phyloP scores from a whole-genome alignment of 2,329 filamentous ascomycete genomes.

The Nannizzia gypsea region DNA sequence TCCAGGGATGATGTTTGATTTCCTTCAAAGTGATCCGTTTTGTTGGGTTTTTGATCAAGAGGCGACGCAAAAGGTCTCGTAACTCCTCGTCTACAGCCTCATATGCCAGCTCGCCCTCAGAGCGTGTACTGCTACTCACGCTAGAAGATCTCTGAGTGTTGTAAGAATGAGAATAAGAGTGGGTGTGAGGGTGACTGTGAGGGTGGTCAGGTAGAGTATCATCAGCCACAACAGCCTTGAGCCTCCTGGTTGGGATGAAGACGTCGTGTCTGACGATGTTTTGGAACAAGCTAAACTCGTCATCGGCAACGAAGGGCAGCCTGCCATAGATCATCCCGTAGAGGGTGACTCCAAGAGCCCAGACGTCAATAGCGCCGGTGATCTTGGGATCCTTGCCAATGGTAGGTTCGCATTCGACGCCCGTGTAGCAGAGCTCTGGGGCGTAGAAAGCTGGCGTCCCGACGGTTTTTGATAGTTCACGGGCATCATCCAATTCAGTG shows the following conservation, averaged over 20 bases:
- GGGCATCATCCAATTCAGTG: constrained; percentile 77
- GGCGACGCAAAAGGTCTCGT: constrained; percentile 61
- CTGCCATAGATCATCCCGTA: constrained; percentile 93
- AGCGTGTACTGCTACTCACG: constrained; percentile 50
- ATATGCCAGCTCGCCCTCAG: constrained; percentile 67
- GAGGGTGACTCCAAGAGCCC: constrained; percentile 90
- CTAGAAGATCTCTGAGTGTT: constrained; percentile 36
- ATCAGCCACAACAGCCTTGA: constrained; percentile 55
- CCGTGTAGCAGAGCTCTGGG: constrained; percentile 87
- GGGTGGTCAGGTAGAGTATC: not conserved
- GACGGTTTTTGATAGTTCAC: constrained; percentile 95
- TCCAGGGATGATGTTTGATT: constrained; percentile 90
- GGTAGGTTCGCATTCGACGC: constrained; percentile 45
- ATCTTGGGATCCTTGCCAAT: constrained; percentile 56
- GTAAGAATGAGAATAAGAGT: constrained; percentile 18
- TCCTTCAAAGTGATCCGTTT: constrained; percentile 81
- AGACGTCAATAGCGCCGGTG: constrained; percentile 89
- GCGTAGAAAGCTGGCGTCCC: constrained; percentile 97
- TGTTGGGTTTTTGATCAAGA: constrained; percentile 80
- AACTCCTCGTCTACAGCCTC: constrained; percentile 75
- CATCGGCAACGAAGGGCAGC: constrained; percentile 83
- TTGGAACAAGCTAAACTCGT: constrained; percentile 83
- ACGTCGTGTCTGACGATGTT: constrained; percentile 88
- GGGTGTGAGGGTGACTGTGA: constrained; percentile 25
- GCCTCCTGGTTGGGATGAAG: constrained; percentile 68